Evolutionary conservation across 306 rosid genomes (phyloP).

Genomic region (Echinosophora koreensis): DNA sequence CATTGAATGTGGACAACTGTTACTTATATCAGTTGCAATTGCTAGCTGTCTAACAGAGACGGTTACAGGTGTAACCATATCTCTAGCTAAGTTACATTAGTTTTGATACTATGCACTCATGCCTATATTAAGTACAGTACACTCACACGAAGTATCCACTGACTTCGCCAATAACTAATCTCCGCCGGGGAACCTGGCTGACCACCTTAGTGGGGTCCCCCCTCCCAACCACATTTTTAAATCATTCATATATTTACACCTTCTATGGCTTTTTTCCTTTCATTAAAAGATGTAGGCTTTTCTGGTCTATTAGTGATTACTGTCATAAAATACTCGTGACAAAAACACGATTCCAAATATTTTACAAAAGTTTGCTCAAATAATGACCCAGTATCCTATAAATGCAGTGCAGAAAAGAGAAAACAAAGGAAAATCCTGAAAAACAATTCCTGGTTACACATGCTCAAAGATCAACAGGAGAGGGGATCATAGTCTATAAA

Average conservation of each 20-base stretch:
- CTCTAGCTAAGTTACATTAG: no score
- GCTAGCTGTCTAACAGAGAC: no score
- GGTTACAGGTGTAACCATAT: no score
- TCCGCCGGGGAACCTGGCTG: no score
- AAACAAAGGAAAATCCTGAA: neutral
- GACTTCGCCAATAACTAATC: no score
- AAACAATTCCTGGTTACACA: neutral
- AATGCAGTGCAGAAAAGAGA: slow-evolving; percentile 1
- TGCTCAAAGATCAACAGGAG: neutral
- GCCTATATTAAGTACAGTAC: no score
- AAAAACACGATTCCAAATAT: neutral
- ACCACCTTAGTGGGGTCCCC: no score
- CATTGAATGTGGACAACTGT: no score
- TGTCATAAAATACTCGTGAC: neutral
- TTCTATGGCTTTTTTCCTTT: neutral
- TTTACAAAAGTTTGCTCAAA: neutral
- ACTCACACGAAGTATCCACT: no score
- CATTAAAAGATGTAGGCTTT: neutral
- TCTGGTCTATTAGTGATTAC: neutral
- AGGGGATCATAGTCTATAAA: neutral
- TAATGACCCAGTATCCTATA: neutral
- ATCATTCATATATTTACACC: neutral
- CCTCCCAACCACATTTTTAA: no score
- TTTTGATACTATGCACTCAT: no score
- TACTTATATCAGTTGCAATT: no score